A percentile compares a stretch with the other conserved stretches of the same genome.
These are phyloP conservation scores for Moelleriella libera DNA, from an alignment of 2,329 filamentous ascomycete genomes.

Conservation along the genomic window DNA sequence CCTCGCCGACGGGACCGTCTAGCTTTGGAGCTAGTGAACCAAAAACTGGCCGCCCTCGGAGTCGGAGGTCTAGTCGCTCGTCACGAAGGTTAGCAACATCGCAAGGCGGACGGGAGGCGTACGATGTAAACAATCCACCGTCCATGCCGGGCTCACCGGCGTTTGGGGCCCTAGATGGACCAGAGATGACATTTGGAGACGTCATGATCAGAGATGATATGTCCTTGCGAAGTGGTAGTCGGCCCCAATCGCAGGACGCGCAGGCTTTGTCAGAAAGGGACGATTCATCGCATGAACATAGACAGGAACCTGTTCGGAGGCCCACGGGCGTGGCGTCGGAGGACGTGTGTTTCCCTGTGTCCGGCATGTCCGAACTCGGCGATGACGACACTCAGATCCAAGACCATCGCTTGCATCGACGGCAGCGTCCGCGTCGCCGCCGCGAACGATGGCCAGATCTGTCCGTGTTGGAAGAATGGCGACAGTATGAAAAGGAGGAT, in stretches of 20 bases:
- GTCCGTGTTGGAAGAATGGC: conserved; percentile 76
- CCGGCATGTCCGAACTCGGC: conserved; percentile 57
- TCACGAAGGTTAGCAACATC: conserved; percentile 27
- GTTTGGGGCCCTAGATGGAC: conserved; percentile 31
- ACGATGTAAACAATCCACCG: conserved; percentile 55
- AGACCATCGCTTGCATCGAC: conserved; percentile 20
- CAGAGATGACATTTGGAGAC: conserved; percentile 49
- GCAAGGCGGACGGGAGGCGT: conserved; percentile 26
- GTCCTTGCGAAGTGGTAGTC: conserved; percentile 18
- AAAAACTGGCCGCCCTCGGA: conserved; percentile 18
- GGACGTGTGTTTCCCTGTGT: conserved; percentile 85
- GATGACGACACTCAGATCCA: conserved; percentile 54
- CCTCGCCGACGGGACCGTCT: conserved; percentile 11
- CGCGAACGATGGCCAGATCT: conserved; percentile 77
- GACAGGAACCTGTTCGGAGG: conserved; percentile 21
- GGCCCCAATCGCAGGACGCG: conserved; percentile 14
- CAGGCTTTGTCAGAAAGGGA: conserved; percentile 17
- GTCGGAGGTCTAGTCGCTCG: conserved; percentile 35
- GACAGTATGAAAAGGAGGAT: conserved; percentile 70
- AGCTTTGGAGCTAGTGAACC: conserved; percentile 30
- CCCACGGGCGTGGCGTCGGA: conserved; percentile 56
- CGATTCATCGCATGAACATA: conserved; percentile 11
- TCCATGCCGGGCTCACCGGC: conserved; percentile 50
- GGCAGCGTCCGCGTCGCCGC: conserved; percentile 35
- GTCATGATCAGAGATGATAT: conserved; percentile 58